A percentile compares a stretch with the other conserved stretches of the same genome.
phyloP scores from a whole-genome alignment of 2,329 filamentous ascomycete species.

The Colletotrichum theobromicola region DNA sequence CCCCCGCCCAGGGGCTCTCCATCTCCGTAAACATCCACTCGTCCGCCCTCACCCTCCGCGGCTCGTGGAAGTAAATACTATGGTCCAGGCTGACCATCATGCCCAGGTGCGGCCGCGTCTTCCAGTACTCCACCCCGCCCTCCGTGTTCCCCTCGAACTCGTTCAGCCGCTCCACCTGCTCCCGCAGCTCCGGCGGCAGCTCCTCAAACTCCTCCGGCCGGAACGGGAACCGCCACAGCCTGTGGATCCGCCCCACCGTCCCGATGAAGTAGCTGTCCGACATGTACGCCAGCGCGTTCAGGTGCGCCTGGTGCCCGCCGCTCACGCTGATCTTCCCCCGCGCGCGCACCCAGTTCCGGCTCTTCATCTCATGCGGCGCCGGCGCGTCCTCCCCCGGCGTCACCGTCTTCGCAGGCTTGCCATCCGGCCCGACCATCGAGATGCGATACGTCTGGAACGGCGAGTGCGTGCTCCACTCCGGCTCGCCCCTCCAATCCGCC shows the following conservation, averaged over 20 bases:
- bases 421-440: constrained; percentile 34
- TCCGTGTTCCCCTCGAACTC: constrained; percentile 49
- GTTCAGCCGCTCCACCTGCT: constrained; percentile 41
- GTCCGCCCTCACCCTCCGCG: constrained; percentile 61
- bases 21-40: constrained; percentile 85
- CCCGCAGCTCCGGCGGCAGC: constrained; percentile 45
- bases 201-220: constrained; percentile 57
- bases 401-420: neutral
- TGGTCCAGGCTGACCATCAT: constrained; percentile 89
- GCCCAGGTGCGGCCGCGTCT: constrained; percentile 65
- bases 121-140: constrained; percentile 51
- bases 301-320: constrained; percentile 80
- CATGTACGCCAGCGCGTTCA: constrained; percentile 91
- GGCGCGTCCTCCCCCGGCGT: constrained; percentile 50
- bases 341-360: constrained; percentile 72
- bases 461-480: constrained; percentile 54
- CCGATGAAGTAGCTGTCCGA: constrained; percentile 93
- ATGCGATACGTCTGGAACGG: constrained; percentile 54
- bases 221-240: constrained; percentile 75
- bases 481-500: constrained; percentile 43
- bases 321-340: constrained; percentile 74
- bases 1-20: constrained; percentile 80
- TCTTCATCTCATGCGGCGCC: constrained; percentile 9
- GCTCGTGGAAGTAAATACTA: constrained; percentile 72
- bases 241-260: constrained; percentile 81